Evolutionary conservation across 2,329 filamentous ascomycete genomes (phyloP), one percentile per base, ranked within the genome.

Genomic region (Aureobasidium zeae): DNA sequence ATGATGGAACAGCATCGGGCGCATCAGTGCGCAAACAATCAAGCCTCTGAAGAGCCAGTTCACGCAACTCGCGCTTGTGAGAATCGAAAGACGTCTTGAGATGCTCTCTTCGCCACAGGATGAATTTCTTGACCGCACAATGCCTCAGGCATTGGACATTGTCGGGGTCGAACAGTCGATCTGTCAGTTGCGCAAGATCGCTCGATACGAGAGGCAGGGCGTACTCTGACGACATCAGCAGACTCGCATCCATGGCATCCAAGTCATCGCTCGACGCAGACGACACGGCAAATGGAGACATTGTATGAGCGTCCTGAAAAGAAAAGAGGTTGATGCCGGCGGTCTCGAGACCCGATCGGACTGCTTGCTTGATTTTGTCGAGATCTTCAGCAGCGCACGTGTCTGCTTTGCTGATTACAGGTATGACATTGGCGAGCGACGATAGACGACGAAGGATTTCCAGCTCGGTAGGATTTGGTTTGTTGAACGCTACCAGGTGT

Each of bases 171-270:
- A 96, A 88, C 0, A 95, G 67, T 13, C 76, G 75, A 7, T 77
- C 68, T n/a, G 94, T 74, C 1, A 96, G 69, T 7, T 66, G 62
- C 4, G 62, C 56, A 2, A 96, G 74, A 46, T 96, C 88, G 7
- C 86, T 91, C 0, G 75, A 64, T 3, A 84, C 65, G 4, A 95
- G 70, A 1, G 89, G 89, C 49, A 86, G 81, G 11, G 91, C 69
- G 57, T 95, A 96, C 55, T 91, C 84, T 1, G 88, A 81, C 45
- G 81, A 87, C 89, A 96, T 96, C 13, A 96, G 72, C 0, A 94
- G 70, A 55, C 86, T 94, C 13, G 88, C 89, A 59, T 96, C 89
- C 81, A 96, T 93, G 31, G 74, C 78, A 28, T 94, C 86, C 48
- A 78, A 67, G 54, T 95, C 86, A 16, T 76, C 74, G 1, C 74